phyloP scores from a whole-genome alignment of 2,329 filamentous ascomycete genomes.

The Orbilia ellipsospora region DNA sequence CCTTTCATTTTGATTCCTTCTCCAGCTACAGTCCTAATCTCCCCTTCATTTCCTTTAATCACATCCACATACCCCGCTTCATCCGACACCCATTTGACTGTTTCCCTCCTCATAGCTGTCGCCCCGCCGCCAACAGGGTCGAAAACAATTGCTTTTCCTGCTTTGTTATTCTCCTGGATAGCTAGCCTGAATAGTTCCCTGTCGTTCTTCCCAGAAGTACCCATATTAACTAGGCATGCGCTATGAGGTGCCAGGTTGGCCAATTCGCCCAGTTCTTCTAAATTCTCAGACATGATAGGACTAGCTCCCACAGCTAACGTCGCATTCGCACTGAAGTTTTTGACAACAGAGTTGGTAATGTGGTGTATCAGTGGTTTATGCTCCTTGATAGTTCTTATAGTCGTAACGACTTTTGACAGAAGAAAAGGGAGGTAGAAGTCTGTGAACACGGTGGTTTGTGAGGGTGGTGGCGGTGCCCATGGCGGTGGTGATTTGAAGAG shows the following conservation, averaged over 20 bases:
- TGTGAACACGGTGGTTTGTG: slow-evolving; percentile 45
- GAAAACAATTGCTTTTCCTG: slow-evolving; percentile 79
- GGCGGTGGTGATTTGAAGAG: slow-evolving; percentile 66
- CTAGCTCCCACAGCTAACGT: slow-evolving; percentile 85
- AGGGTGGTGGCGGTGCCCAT: slow-evolving; percentile 32
- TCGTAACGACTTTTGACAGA: slow-evolving; percentile 55
- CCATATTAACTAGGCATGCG: slow-evolving; percentile 92
- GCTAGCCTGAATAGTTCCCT: slow-evolving; percentile 76
- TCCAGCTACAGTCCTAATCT: slow-evolving; percentile 79
- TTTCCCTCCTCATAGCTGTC: slow-evolving; percentile 76
- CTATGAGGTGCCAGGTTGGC: slow-evolving; percentile 70
- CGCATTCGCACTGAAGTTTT: slow-evolving; percentile 93
- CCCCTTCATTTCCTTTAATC: slow-evolving; percentile 93
- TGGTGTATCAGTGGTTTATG: slow-evolving; percentile 85
- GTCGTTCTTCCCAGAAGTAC: slow-evolving; percentile 80
- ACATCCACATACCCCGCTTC: slow-evolving; percentile 79
- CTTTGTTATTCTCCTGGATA: slow-evolving; percentile 81
- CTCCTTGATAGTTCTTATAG: slow-evolving; percentile 72
- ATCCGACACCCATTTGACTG: slow-evolving; percentile 76
- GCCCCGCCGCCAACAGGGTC: slow-evolving; percentile 93
- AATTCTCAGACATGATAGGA: slow-evolving; percentile 93
- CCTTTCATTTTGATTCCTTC: slow-evolving; percentile 76
- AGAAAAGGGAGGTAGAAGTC: slow-evolving; percentile 53
- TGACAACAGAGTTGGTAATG: slow-evolving; percentile 96
- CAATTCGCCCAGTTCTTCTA: slow-evolving; percentile 83